Percentiles rank a stretch among this genome's conserved stretches.
Evolutionary conservation across 257 asterid species (phyloP).

Genomic region (Paraleonurus japonicus): DNA sequence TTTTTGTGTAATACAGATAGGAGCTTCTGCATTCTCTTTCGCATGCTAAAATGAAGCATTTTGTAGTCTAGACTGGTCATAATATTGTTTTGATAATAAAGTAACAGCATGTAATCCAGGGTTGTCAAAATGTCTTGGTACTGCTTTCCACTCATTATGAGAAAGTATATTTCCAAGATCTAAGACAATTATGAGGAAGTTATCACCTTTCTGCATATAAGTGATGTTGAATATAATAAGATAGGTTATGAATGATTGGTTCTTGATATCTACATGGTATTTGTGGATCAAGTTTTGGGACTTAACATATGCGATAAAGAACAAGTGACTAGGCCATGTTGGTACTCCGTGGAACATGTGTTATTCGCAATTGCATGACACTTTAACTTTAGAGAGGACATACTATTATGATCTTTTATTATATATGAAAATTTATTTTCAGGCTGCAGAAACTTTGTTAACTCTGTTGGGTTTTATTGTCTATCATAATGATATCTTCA

Average conservation of each 20-base stretch:
- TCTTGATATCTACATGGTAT: background rate
- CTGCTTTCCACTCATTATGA: conserved; percentile 5
- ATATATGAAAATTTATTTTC: conserved; percentile 7
- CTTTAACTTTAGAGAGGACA: background rate
- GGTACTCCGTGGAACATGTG: no score
- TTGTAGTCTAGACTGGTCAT: background rate
- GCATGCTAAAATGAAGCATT: conserved; percentile 3
- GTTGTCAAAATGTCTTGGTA: conserved; percentile 19
- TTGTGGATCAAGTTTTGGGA: background rate
- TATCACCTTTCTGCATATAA: background rate
- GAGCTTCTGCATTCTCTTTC: conserved; percentile 13
- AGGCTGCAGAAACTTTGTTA: background rate
- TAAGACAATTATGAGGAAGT: conserved; percentile 4
- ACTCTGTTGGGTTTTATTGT: background rate
- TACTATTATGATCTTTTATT: background rate
- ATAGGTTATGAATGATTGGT: conserved; percentile 2
- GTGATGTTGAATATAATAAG: no score
- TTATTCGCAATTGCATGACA: background rate
- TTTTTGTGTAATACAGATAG: conserved; percentile 17
- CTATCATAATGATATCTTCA: conserved; percentile 7
- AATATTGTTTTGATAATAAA: conserved; percentile 3
- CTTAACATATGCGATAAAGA: background rate
- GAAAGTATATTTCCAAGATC: conserved; percentile 9
- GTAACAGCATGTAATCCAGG: background rate
- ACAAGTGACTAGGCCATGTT: no score